Conservation (phyloP, 1,284 basidiomycete genomes). For the Cystobasidium sp. region DNA sequence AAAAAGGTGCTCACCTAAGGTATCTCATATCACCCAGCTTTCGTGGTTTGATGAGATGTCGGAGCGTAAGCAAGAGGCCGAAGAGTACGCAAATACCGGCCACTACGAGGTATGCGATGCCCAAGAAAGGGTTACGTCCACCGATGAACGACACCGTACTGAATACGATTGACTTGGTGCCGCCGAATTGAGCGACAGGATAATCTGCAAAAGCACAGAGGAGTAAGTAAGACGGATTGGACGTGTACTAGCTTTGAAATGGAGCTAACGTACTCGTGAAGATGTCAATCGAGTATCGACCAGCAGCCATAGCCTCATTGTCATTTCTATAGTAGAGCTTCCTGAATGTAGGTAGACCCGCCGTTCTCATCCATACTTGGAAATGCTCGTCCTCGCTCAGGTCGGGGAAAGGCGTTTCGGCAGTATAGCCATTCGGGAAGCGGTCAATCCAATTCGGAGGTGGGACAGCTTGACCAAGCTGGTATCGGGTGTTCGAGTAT, state of each 20-base stretch:
- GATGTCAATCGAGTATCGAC: constrained; percentile 76
- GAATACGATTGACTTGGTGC: constrained; percentile 95
- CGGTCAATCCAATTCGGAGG: constrained; percentile 85
- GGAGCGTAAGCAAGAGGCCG: constrained; percentile 82
- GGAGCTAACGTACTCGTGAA: constrained; percentile 71
- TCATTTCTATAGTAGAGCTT: constrained; percentile 95
- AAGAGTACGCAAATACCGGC: constrained; percentile 85
- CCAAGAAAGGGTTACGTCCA: constrained; percentile 95
- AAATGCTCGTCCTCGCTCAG: constrained; percentile 85
- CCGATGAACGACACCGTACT: constrained; percentile 98
- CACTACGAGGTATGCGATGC: constrained; percentile 92
- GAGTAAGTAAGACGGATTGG: background rate
- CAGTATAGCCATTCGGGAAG: constrained; percentile 77
- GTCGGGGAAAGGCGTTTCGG: constrained; percentile 71
- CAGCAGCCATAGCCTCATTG: constrained; percentile 69
- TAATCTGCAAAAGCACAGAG: constrained; percentile 68
- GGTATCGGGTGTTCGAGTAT: constrained; percentile 63
- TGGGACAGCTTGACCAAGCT: constrained; percentile 71
- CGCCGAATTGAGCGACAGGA: constrained; percentile 86
- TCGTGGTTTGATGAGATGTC: constrained; percentile 91
- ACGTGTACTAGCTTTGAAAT: background rate
- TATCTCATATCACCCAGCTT: constrained; percentile 61
- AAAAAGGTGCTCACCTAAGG: constrained; percentile 29
- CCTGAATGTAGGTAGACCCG: constrained; percentile 93
- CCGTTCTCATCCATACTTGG: constrained; percentile 99